Evolutionary conservation across 768 basidiomycete genomes (phyloP).

Genomic region (Suillus spraguei): DNA sequence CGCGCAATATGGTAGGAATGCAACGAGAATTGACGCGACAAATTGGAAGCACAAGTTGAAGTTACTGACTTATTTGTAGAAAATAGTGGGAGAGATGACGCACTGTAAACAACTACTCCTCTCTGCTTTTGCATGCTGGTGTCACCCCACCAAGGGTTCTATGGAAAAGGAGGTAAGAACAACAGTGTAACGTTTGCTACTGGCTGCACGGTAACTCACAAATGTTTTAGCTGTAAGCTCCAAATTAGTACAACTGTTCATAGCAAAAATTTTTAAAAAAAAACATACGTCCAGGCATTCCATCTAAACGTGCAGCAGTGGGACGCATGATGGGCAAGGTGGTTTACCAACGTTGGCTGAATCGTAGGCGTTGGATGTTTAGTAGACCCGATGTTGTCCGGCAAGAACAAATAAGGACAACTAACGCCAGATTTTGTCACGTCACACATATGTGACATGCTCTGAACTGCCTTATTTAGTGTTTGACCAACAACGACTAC

Average conservation of each 20-base stretch:
- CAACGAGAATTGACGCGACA: neutral
- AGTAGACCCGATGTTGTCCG: conserved; percentile 32
- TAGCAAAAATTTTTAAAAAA: neutral
- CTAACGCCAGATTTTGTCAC: conserved; percentile 17
- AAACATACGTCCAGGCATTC: conserved; percentile 83
- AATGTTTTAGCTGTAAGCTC: conserved; percentile 67
- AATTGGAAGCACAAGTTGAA: neutral
- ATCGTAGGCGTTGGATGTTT: neutral
- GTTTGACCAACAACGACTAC: conserved; percentile 7
- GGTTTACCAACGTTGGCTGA: conserved; percentile 9
- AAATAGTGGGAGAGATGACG: conserved; percentile 35
- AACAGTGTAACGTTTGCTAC: neutral
- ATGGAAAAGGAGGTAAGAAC: conserved; percentile 10
- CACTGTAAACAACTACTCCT: conserved; percentile 82
- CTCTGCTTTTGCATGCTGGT: conserved; percentile 66
- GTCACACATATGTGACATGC: neutral
- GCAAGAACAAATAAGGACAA: conserved; percentile 36
- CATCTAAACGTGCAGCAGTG: conserved; percentile 58
- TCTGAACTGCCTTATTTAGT: neutral
- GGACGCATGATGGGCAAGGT: conserved; percentile 45
- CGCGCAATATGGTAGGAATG: neutral
- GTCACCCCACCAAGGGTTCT: conserved; percentile 95
- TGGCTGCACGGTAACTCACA: conserved; percentile 50
- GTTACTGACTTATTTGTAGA: neutral
- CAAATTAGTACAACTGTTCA: conserved; percentile 11